Conservation (phyloP, 1,139 yeast genomes). For the Geotrichum histeridarum region DNA sequence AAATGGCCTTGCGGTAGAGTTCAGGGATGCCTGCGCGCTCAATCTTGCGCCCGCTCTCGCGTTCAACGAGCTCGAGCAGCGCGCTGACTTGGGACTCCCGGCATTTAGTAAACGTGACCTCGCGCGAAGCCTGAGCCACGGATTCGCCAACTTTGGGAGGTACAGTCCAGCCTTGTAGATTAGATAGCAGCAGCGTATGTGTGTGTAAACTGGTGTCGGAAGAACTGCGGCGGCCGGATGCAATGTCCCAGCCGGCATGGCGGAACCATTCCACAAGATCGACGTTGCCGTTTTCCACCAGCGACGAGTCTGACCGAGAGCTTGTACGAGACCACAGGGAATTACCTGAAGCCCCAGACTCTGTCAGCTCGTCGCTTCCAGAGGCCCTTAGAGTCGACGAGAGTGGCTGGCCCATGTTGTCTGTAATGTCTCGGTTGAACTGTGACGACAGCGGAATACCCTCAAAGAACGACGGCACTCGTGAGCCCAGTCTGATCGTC, state of each 20-base stretch:
- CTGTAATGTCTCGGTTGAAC: background rate
- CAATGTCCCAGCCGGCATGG: constrained; percentile 32
- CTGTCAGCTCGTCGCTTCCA: background rate
- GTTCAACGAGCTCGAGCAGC: background rate
- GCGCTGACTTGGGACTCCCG: background rate
- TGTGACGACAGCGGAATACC: constrained; percentile 33
- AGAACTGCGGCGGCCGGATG: constrained; percentile 4
- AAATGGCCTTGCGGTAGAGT: constrained; percentile 2
- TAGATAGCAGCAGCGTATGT: background rate
- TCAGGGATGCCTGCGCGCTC: constrained; percentile 8
- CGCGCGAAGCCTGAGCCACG: background rate
- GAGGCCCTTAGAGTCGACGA: background rate
- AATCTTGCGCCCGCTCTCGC: background rate
- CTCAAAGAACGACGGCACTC: constrained; percentile 49
- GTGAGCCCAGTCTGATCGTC: constrained; percentile 46
- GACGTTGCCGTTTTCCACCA: background rate
- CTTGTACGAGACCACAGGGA: background rate
- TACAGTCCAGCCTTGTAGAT: background rate
- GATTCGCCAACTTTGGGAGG: background rate
- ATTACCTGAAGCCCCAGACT: background rate
- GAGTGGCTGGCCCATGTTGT: background rate
- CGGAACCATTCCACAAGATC: constrained; percentile 31
- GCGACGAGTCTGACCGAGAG: background rate
- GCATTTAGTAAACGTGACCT: background rate
- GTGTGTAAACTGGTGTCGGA: background rate